These are phyloP conservation scores for Trichophyton mentagrophytes DNA, from an alignment of 2,329 filamentous ascomycete species.

Conservation along the genomic window DNA sequence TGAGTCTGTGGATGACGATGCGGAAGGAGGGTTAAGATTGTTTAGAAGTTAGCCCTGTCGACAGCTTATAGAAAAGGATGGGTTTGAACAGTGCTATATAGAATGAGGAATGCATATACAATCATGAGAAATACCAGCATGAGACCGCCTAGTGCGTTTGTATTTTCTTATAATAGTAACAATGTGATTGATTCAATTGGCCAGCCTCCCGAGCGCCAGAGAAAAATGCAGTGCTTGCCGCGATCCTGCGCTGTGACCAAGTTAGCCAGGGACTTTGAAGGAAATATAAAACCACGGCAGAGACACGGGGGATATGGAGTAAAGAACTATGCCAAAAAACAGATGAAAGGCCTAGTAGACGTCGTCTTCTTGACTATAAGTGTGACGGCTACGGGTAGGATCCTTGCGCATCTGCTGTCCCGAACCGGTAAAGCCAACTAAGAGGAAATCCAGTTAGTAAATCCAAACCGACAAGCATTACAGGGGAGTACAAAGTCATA, in stretches of 20 bases:
- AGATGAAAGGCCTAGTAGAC: conserved; percentile 31
- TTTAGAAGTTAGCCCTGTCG: conserved; percentile 18
- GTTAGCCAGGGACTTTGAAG: background rate
- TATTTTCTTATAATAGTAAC: background rate
- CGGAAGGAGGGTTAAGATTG: conserved; percentile 23
- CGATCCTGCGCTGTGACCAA: conserved; percentile 2
- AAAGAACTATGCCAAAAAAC: background rate
- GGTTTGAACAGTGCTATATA: background rate
- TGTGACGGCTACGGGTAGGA: conserved; percentile 64
- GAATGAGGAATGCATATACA: background rate
- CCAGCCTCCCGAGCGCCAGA: background rate
- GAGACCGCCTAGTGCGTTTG: conserved; percentile 5
- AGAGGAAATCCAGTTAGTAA: conserved; percentile 14
- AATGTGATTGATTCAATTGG: background rate
- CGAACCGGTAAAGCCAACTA: conserved; percentile 92
- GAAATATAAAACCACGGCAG: background rate
- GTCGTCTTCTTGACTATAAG: conserved; percentile 67
- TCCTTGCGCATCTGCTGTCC: conserved; percentile 95
- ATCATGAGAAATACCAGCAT: conserved; percentile 3
- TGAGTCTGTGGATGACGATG: conserved; percentile 12
- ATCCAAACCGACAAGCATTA: conserved; percentile 3
- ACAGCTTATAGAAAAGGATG: background rate
- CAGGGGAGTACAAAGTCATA: conserved; percentile 31
- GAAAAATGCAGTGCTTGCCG: background rate
- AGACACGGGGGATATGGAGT: background rate